Evolutionary conservation across 345 rosid species (phyloP).

Genomic region (Eucalyptus paniculata): DNA sequence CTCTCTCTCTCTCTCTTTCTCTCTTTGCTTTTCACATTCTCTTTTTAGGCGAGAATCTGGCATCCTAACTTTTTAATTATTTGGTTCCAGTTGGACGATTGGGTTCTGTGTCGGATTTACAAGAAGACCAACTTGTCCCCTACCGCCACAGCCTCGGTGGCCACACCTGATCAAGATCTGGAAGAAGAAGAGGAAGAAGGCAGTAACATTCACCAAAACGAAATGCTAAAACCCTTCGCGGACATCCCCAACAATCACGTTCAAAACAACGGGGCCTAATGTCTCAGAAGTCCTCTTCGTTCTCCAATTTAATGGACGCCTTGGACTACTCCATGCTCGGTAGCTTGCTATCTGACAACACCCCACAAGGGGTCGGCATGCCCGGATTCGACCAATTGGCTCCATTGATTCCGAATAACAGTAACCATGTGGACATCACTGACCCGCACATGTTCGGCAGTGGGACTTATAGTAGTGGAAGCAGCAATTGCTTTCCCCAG

Average conservation of each 20-base stretch:
- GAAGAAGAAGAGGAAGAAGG: conserved; percentile 54
- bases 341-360: conserved; percentile 46
- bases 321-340: conserved; percentile 54
- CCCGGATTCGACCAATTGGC: neutral
- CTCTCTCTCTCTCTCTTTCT: neutral
- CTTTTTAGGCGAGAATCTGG: neutral
- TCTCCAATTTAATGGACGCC: conserved; percentile 70
- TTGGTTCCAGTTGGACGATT: conserved; percentile 73
- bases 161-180: conserved; percentile 40
- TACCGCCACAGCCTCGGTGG: conserved; percentile 14
- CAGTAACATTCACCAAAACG: neutral
- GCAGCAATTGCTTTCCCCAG: conserved; percentile 8
- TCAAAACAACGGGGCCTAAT: conserved; percentile 7
- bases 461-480: neutral
- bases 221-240: neutral
- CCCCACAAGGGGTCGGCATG: neutral
- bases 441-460: conserved; percentile 10
- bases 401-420: neutral
- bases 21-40: neutral
- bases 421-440: neutral
- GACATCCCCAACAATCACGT: neutral
- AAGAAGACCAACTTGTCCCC: conserved; percentile 46
- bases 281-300: conserved; percentile 63
- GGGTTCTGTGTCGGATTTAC: conserved; percentile 99
- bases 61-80: neutral